Evolutionary conservation across 257 asterid species (phyloP), one percentile per base, ranked within the genome.

Genomic region (Fraxinus quadrangulata): DNA sequence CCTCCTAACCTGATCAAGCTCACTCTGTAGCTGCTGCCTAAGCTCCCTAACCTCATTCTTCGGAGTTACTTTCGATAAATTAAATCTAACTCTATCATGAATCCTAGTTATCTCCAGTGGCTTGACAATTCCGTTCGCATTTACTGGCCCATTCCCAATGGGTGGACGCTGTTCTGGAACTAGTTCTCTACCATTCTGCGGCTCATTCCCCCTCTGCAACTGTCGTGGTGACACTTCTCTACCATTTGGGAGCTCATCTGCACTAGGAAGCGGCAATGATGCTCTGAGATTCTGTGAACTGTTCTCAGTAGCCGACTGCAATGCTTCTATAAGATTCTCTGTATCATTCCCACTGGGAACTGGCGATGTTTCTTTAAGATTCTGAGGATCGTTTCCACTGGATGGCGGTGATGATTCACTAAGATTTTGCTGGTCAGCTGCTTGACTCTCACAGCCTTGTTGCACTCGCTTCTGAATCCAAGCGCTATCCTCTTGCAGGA

Each of bases 11-110:
- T 71, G 88, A 73, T 80, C 89, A 34, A 94, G 94, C 80, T 92
- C 93, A 17, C 42, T 69, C 84, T 89, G 91, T 30, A 94, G 80
- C 82, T 82, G 85, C 84, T 78, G 61, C 75, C 74, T 81, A 77
- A 94, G 89, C 68, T 86, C 88, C 85, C 75, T 70, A 78, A 92
- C 81, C 67, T 88, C 96, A 80, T 83, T 80, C 77, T 74, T 86
- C 0, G 88, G 77, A 9, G 89, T 88, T 9, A 78, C 82, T 74
- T 81, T 88, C 30, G 81, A 77, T 73, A 92, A 78, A 54, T 85
- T 85, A 80, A 91, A 89, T 81, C 84, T 88, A 77, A 92, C 71
- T 84, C 83, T 90, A 83, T 94, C 99, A 24, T 88, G 88, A 81
- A 89, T 77, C 78, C 78, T 83, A 73, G 91, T 78, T 68, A 87